These are phyloP conservation scores for Aspergillus baeticus DNA, from an alignment of 495 filamentous ascomycete species.

Conservation along the genomic window DNA sequence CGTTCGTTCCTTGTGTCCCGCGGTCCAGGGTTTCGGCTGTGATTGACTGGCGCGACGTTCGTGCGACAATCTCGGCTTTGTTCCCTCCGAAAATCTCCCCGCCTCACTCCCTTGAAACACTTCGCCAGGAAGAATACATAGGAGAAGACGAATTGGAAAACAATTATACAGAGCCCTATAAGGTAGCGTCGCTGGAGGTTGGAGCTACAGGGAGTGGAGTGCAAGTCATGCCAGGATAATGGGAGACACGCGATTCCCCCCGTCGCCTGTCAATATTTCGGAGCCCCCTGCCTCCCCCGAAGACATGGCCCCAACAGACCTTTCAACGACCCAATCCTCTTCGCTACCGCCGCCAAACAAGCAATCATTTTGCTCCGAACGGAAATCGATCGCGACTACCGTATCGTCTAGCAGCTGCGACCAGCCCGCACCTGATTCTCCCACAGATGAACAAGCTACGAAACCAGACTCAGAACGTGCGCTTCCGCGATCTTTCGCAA, in stretches of 20 bases:
- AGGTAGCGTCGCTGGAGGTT: background rate
- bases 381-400: conserved; percentile 28
- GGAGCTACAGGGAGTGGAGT: background rate
- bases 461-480: conserved; percentile 12
- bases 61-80: conserved; percentile 17
- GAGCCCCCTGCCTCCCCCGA: conserved; percentile 31
- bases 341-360: conserved; percentile 30
- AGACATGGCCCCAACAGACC: conserved; percentile 24
- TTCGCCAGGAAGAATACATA: background rate
- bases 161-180: background rate
- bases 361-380: conserved; percentile 25
- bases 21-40: conserved; percentile 4
- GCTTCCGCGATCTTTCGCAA: conserved; percentile 5
- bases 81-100: conserved; percentile 3
- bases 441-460: conserved; percentile 11
- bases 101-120: conserved; percentile 10
- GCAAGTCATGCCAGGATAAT: conserved; percentile 47
- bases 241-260: conserved; percentile 34
- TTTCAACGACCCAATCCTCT: conserved; percentile 28
- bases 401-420: conserved; percentile 24
- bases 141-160: background rate
- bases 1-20: conserved; percentile 6
- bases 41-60: conserved; percentile 12
- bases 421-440: conserved; percentile 21
- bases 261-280: conserved; percentile 31